Conservation (phyloP, 441 rosid genomes). For the Populus hybrid region DNA sequence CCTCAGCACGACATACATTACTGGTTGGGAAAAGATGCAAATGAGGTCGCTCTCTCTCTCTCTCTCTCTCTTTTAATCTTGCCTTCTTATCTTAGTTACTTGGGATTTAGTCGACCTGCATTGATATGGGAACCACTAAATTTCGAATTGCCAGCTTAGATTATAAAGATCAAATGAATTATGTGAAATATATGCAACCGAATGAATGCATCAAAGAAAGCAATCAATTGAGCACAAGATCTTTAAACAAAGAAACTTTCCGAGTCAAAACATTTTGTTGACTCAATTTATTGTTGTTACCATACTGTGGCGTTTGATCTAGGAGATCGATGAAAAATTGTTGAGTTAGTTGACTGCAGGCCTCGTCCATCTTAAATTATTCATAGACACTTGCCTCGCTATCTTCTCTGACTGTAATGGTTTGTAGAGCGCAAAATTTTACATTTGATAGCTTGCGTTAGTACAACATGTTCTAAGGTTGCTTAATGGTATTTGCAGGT, state of each 20-base stretch:
- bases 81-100: not conserved
- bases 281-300: not conserved
- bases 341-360: not conserved
- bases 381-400: not conserved
- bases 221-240: not conserved
- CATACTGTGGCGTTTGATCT: not conserved
- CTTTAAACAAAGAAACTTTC: not conserved
- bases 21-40: conserved; percentile 75
- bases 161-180: not conserved
- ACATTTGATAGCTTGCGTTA: conserved; percentile 7
- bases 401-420: not conserved
- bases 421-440: not conserved
- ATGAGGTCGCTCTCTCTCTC: conserved; percentile 34
- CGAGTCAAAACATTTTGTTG: not conserved
- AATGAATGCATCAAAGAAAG: not conserved
- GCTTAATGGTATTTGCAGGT: conserved; percentile 37
- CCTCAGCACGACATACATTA: conserved; percentile 71
- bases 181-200: not conserved
- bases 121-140: not conserved
- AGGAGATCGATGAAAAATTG: not conserved
- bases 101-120: not conserved
- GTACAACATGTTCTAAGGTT: conserved; percentile 7
- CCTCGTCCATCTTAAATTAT: not conserved
- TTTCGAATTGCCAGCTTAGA: not conserved
- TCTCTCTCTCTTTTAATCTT: not conserved